These are phyloP conservation scores for Agapanthus africanus DNA, from an alignment of 106 monocot species.

Conservation along the genomic window DNA sequence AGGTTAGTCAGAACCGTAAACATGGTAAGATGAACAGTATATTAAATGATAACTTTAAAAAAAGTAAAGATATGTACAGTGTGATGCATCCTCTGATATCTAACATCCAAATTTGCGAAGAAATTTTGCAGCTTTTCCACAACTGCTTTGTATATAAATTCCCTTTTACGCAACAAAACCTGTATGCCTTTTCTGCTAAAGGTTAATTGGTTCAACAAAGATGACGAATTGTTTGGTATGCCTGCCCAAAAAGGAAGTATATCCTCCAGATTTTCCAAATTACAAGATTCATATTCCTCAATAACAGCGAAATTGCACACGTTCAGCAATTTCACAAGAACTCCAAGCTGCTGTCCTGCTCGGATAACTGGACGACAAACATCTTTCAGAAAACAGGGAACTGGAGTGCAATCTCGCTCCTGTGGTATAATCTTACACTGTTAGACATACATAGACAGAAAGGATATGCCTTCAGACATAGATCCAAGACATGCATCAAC, in stretches of 20 bases:
- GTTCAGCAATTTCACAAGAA: conserved; percentile 68
- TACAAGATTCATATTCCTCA: conserved; percentile 13
- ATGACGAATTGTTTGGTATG: conserved; percentile 19
- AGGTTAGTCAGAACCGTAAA: neutral
- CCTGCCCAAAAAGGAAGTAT: conserved; percentile 65
- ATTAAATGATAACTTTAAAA: too few relatives aligned
- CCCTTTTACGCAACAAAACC: conserved; percentile 44
- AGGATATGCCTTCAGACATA: neutral
- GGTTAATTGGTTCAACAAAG: conserved; percentile 33
- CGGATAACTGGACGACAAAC: conserved; percentile 49
- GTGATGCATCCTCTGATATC: conserved; percentile 24
- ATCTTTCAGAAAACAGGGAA: conserved; percentile 83
- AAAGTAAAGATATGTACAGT: conserved; percentile 18
- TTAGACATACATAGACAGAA: conserved; percentile 11
- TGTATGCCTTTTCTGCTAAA: conserved; percentile 43
- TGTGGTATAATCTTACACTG: conserved; percentile 17
- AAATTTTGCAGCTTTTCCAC: conserved; percentile 43
- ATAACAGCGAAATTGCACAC: conserved; percentile 28
- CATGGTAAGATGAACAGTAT: neutral
- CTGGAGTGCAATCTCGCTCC: conserved; percentile 38
- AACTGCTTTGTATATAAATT: conserved; percentile 39
- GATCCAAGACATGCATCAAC: neutral
- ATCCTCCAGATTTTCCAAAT: conserved; percentile 40
- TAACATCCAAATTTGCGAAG: conserved; percentile 32
- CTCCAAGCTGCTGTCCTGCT: conserved; percentile 82